These are phyloP conservation scores for Meyerozyma smithsonii DNA, from an alignment of 1,139 yeast genomes.

Conservation along the genomic window DNA sequence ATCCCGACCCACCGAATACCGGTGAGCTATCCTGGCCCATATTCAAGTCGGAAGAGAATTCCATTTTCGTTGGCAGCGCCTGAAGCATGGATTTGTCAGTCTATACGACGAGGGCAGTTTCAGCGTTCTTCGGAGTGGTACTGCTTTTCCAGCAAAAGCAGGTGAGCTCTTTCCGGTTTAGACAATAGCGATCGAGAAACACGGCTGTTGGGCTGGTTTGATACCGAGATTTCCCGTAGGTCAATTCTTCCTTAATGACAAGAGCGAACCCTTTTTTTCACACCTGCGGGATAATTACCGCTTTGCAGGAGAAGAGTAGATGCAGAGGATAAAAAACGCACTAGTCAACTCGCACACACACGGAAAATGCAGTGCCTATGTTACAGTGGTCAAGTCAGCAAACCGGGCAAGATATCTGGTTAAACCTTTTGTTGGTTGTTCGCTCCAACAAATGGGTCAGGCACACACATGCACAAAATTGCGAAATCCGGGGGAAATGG, in stretches of 20 bases:
- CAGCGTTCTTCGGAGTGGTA: background rate
- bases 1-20: background rate
- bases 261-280: no score
- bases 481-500: slow-evolving; percentile 4
- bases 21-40: background rate
- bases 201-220: background rate
- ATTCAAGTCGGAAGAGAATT: slow-evolving; percentile 1
- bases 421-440: background rate
- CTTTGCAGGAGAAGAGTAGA: background rate
- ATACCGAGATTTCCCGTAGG: background rate
- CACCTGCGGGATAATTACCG: no score
- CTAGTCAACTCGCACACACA: no score
- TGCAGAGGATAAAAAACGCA: background rate
- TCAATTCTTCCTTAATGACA: background rate
- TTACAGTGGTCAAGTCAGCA: no score
- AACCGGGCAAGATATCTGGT: background rate
- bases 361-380: no score
- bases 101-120: background rate
- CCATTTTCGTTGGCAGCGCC: slow-evolving; percentile 1
- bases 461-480: slow-evolving; percentile 1
- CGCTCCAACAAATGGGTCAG: slow-evolving; percentile 3
- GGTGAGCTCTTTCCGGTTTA: background rate
- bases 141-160: background rate
- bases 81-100: background rate
- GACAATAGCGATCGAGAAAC: background rate